Base-by-base conservation (phyloP, 192 early-diverging fungal species). In the Spinellus fusiger region DNA sequence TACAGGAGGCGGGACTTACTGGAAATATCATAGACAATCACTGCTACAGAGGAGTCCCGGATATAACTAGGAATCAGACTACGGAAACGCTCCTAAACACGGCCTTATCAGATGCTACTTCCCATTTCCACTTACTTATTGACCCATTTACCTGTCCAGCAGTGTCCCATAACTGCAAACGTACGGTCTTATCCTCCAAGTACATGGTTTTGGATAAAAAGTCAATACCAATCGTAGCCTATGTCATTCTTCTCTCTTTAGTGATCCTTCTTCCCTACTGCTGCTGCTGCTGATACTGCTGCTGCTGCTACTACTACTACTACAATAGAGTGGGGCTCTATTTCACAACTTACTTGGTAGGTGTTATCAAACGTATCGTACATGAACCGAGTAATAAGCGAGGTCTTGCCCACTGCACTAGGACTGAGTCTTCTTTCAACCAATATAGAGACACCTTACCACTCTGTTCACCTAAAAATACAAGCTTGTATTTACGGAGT, bases 181-280 rank as follows among this genome's bases (percentile, higher is more conserved):
- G 82, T 27, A 98, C 93, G 6, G 97, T 97, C 47, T 93, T 84
- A 77, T 99, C 97, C 65, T 98, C 95, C 37, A 98, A 78, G 67
- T 99, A 99, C 94, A 99, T 97, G 12, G 95, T 99, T 77, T 99
- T 99, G 50, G 92, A 93, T 66, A 98, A 73, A 76, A 99, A 99
- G 68, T 99, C 97, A 61, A 99, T 98, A 61, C 97, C 95, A 59
- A 99, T 99, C 33, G 96, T 99, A 26, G 96, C 91, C 90, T 92
- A 55, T 13, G 20, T 15, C 3, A n/a, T n/a, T 32, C 74, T 37
- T 37, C 13, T 37, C 13, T 37, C 6, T 37, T 37, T 37, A 9
- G 6, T 9, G 6, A 9, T 37, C 13, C 13, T 37, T 37, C n/a
- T n/a, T n/a, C n/a, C n/a, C n/a, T n/a, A n/a, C n/a, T n/a, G n/a